Base-by-base conservation (phyloP, 805 yeast genomes). In the Candida ficus region DNA sequence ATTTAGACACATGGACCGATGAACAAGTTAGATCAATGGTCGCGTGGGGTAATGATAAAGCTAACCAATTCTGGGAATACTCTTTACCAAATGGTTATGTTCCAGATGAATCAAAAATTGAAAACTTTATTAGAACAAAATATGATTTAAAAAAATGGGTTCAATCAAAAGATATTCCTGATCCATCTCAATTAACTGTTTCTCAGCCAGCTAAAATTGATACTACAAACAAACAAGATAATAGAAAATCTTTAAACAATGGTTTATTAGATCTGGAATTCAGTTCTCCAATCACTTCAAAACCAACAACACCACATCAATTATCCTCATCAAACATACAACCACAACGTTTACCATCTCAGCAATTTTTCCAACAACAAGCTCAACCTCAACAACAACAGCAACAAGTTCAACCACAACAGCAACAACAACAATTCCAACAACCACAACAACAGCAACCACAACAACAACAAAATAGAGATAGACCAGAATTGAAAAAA, bases 1-100 rank as follows among this genome's bases (percentile, higher is more conserved):
- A 93, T 64, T 71, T 91, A 54, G 98, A 91, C 59, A 83, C 95
- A 1, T 91, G 99, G 99, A 85, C 93, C 6, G 96, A 89, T 52
- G 95, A 85, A 55, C 96, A 93, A 60, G 76, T 88, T 23, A 79
- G 73, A 45, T 77, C 76, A 46, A 80, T 93, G 83, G 79, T 87
- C 23, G 67, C 75, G 51, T 86, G 96, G 95, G 95, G 96, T 2
- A 91, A 91, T 57, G 72, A 66, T 32, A 70, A 73, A 29, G 93
- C 95, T 21, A 93, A 93, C 59, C 47, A 51, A 7, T 84, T 71
- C 60, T 93, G 97, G 95, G 99, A 93, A 62, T 73, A 78, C 29
- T 77, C 76, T 52, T 69, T 90, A 45, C 89, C 95, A 3, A 68
- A 65, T 13, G 69, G 66, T 10, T 82, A 90, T 58, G 69, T 77